A percentile compares a stretch with the other conserved stretches of the same genome.
These are phyloP conservation scores for Biscutella laevigata DNA, from an alignment of 441 rosid genomes.

Conservation along the genomic window DNA sequence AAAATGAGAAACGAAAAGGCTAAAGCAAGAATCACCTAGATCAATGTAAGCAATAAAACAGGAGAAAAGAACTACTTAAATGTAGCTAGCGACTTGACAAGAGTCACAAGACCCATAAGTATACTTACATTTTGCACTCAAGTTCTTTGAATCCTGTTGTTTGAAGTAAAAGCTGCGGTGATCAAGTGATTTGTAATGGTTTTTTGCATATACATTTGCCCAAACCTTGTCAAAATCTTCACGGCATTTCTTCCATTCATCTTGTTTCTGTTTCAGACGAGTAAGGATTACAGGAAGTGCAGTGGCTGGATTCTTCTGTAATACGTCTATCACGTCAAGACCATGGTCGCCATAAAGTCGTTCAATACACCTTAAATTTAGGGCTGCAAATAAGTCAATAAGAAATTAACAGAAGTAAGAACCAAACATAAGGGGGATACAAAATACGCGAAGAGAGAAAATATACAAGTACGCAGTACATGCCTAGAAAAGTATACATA, in stretches of 20 bases:
- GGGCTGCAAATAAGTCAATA: constrained; percentile 40
- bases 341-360: constrained; percentile 97
- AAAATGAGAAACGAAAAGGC: constrained; percentile 3
- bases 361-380: constrained; percentile 91
- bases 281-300: constrained; percentile 79
- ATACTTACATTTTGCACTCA: constrained; percentile 81
- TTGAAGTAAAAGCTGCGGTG: no score
- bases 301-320: constrained; percentile 71
- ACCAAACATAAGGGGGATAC: not conserved
- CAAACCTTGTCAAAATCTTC: constrained; percentile 90
- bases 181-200: constrained; percentile 94
- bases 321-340: constrained; percentile 83
- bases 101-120: not conserved
- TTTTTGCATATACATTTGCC: constrained; percentile 90
- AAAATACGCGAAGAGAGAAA: constrained; percentile 13
- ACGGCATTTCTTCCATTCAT: constrained; percentile 94
- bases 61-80: not conserved
- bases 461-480: constrained; percentile 4
- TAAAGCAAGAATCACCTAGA: constrained; percentile 2
- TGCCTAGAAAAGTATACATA: constrained; percentile 23
- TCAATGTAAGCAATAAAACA: not conserved
- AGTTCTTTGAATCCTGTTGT: constrained; percentile 95
- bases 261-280: constrained; percentile 96
- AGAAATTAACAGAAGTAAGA: constrained; percentile 9
- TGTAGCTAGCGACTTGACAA: not conserved